Evolutionary conservation across 257 asterid genomes (phyloP).

Genomic region (Capsicum baccatum): DNA sequence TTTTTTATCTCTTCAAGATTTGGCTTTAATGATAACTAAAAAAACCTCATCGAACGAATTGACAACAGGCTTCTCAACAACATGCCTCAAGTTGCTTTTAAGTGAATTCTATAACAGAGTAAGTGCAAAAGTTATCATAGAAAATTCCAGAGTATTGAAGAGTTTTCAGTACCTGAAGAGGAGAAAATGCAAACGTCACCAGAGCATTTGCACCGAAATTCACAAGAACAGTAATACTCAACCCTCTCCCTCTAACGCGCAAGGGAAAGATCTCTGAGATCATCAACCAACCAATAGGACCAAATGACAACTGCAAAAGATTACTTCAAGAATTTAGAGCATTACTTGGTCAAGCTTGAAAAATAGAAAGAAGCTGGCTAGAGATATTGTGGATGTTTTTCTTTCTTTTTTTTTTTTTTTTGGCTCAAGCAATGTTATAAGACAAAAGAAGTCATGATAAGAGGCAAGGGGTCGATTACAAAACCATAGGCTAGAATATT

Average conservation of each 20-base stretch:
- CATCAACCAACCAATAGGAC: slow-evolving; percentile 99
- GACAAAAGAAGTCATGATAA: not conserved
- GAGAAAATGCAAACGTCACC: slow-evolving; percentile 94
- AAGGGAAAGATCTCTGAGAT: slow-evolving; percentile 92
- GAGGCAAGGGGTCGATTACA: slow-evolving; percentile 2
- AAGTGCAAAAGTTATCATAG: not conserved
- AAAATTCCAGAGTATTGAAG: slow-evolving; percentile 11
- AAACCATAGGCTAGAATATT: slow-evolving; percentile 9
- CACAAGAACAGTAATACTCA: slow-evolving; percentile 85
- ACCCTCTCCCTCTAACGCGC: slow-evolving; percentile 87
- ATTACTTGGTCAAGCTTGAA: slow-evolving; percentile 1
- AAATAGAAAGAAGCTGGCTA: slow-evolving; percentile 1
- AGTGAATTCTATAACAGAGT: not conserved
- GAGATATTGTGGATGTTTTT: not conserved
- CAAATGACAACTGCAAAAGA: slow-evolving; percentile 80
- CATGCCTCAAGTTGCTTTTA: not conserved
- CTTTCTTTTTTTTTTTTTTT: too few relatives aligned
- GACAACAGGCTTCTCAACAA: slow-evolving; percentile 11
- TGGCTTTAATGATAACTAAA: not conserved
- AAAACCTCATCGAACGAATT: not conserved
- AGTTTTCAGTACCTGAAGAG: slow-evolving; percentile 61
- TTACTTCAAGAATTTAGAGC: slow-evolving; percentile 22
- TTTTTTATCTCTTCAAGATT: not conserved
- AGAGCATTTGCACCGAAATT: slow-evolving; percentile 90
- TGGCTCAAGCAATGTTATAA: slow-evolving; percentile 18